Percentiles rank a stretch among this genome's conserved stretches.
phyloP scores from a whole-genome alignment of 257 asterid species.

The Solanum medicagineum region DNA sequence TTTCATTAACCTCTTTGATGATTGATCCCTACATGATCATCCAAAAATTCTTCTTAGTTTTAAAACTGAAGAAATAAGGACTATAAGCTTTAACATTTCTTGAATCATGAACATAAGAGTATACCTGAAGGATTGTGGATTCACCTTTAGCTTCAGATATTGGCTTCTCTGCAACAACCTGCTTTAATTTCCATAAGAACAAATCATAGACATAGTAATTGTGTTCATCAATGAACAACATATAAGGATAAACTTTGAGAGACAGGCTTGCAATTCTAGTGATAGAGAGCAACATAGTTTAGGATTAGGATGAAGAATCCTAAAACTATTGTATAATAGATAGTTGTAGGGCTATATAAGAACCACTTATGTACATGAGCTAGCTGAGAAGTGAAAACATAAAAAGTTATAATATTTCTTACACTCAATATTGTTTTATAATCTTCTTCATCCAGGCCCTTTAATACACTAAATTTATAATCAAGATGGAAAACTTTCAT shows the following conservation, averaged over 20 bases:
- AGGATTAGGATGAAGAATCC: no score
- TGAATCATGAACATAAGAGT: not conserved
- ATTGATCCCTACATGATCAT: constrained; percentile 42
- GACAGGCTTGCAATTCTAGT: not conserved
- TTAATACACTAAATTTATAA: not conserved
- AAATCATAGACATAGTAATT: not conserved
- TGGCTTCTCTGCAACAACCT: constrained; percentile 35
- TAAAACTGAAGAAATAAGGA: not conserved
- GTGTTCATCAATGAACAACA: not conserved
- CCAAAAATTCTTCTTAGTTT: not conserved
- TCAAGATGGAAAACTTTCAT: not conserved
- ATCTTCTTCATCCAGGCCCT: no score
- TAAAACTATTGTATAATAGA: no score
- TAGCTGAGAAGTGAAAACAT: no score
- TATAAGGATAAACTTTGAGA: not conserved
- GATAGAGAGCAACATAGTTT: no score
- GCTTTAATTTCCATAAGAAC: not conserved
- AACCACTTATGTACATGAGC: no score
- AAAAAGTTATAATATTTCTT: not conserved
- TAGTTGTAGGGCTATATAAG: no score
- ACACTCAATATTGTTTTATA: not conserved
- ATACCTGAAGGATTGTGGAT: constrained; percentile 3
- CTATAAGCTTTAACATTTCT: not conserved
- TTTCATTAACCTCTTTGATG: constrained; percentile 44
- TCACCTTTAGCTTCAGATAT: constrained; percentile 20